phyloP scores from a whole-genome alignment of 2,329 filamentous ascomycete genomes.

The Colletotrichum abscissum region DNA sequence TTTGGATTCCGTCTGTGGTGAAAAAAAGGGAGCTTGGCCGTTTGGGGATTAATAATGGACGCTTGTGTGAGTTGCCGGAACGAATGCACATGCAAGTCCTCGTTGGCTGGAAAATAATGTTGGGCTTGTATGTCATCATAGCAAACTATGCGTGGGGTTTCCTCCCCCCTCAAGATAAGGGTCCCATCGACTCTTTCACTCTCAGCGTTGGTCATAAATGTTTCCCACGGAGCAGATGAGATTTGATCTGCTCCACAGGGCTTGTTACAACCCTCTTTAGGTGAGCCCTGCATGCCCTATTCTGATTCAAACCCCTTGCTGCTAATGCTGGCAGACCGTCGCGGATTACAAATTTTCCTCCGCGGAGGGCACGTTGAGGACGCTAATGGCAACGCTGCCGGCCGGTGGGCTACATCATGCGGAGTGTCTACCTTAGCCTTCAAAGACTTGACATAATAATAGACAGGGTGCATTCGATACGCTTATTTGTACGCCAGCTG shows the following conservation, averaged over 20 bases:
- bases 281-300: background rate
- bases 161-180: conserved; percentile 7
- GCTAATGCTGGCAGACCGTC: background rate
- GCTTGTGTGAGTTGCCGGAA: background rate
- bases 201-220: conserved; percentile 9
- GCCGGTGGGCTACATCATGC: background rate
- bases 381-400: conserved; percentile 8
- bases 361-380: conserved; percentile 1
- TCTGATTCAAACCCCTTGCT: background rate
- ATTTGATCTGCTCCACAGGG: background rate
- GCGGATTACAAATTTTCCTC: conserved; percentile 24
- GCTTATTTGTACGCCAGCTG: background rate
- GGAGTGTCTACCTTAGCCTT: conserved; percentile 16
- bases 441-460: conserved; percentile 17
- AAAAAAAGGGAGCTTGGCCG: background rate
- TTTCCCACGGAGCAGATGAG: conserved; percentile 17
- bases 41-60: conserved; percentile 21
- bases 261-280: background rate
- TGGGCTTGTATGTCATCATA: conserved; percentile 17
- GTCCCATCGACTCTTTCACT: background rate
- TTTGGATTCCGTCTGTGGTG: conserved; percentile 21
- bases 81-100: conserved; percentile 16
- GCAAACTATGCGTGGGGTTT: background rate
- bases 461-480: background rate
- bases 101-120: background rate